Percentiles rank a stretch among this genome's conserved stretches.
Conservation (phyloP, 192 early-diverging fungal species). For the Funneliformis mosseae region DNA sequence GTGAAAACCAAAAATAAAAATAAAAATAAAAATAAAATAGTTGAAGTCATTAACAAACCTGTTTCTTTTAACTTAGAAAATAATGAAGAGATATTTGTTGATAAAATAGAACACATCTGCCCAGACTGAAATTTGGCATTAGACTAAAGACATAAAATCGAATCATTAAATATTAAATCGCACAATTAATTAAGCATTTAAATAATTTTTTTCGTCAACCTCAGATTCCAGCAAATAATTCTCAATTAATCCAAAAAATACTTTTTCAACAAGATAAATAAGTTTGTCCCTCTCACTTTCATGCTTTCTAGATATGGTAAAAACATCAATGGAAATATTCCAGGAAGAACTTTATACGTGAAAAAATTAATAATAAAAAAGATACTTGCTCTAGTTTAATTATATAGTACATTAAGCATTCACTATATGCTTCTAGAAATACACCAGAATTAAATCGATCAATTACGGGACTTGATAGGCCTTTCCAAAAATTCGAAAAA, state of each 20-base stretch:
- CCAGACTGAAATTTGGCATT: constrained; percentile 5
- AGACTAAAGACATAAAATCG: background rate
- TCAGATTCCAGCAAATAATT: constrained; percentile 44
- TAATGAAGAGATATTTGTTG: background rate
- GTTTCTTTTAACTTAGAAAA: background rate
- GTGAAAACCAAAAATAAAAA: background rate
- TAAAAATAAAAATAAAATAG: background rate
- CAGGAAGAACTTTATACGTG: too few relatives aligned
- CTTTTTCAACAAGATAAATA: constrained; percentile 30
- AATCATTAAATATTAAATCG: background rate
- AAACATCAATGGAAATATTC: constrained; percentile 15
- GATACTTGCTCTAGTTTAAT: constrained; percentile 43
- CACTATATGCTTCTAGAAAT: constrained; percentile 64
- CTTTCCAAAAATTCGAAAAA: constrained; percentile 66
- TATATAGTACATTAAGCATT: constrained; percentile 65
- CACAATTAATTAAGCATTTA: background rate
- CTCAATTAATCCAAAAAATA: constrained; percentile 48
- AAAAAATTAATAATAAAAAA: background rate
- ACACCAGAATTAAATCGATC: constrained; percentile 49
- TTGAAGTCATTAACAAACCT: constrained; percentile 3
- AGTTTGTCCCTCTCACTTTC: constrained; percentile 12
- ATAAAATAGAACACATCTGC: constrained; percentile 11
- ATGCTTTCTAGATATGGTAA: background rate
- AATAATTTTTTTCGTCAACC: background rate
- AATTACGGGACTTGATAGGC: constrained; percentile 49